These are phyloP conservation scores for Tolypocladium tropicale DNA, from an alignment of 2,329 filamentous ascomycete genomes.

Conservation along the genomic window DNA sequence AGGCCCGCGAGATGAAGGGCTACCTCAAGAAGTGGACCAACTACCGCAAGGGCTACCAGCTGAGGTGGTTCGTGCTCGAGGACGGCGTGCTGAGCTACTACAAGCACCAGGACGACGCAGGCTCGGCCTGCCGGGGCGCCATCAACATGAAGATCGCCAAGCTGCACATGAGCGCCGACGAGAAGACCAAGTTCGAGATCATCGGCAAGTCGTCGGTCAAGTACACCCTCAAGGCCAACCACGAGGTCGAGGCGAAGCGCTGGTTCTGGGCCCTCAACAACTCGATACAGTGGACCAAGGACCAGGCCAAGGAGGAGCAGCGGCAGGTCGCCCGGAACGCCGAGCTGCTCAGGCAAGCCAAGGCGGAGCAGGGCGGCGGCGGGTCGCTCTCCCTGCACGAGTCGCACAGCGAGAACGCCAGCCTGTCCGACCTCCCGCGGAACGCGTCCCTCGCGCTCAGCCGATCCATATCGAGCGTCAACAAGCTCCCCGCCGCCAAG, in stretches of 20 bases:
- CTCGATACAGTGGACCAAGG: conserved; percentile 96
- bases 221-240: conserved; percentile 95
- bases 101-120: conserved; percentile 96
- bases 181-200: conserved; percentile 97
- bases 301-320: conserved; percentile 88
- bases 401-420: conserved; percentile 41
- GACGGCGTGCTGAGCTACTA: conserved; percentile 98
- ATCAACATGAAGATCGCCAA: conserved; percentile 98
- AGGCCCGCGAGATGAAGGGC: conserved; percentile 93
- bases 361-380: conserved; percentile 58
- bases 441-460: conserved; percentile 34
- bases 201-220: conserved; percentile 97
- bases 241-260: conserved; percentile 93
- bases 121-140: conserved; percentile 88
- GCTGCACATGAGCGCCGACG: conserved; percentile 90
- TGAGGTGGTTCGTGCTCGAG: conserved; percentile 95
- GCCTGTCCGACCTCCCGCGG: conserved; percentile 32
- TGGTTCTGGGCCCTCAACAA: conserved; percentile 99
- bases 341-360: conserved; percentile 68
- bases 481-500: conserved; percentile 20
- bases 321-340: conserved; percentile 63
- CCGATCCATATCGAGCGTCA: conserved; percentile 16
- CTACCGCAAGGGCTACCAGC: conserved; percentile 92
- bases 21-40: conserved; percentile 99
- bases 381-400: conserved; percentile 36